Conservation (phyloP, 495 filamentous ascomycete genomes). For the Tricharina praecox region DNA sequence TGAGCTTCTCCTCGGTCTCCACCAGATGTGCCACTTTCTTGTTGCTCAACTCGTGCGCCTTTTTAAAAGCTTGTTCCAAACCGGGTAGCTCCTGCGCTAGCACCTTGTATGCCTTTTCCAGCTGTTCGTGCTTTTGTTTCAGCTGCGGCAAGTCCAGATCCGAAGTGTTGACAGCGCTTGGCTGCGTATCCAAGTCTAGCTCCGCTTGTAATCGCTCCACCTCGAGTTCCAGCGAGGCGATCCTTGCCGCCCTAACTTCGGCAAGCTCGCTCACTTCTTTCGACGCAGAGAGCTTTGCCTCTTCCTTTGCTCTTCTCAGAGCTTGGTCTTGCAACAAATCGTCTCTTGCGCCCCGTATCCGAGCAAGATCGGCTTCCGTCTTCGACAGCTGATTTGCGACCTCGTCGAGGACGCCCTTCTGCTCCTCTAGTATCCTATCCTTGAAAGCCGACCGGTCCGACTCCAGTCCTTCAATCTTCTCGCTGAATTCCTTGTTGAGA, state of each 20-base stretch:
- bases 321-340: slow-evolving; percentile 63
- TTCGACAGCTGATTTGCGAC: slow-evolving; percentile 62
- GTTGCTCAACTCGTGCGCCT: slow-evolving; percentile 60
- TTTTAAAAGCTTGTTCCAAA: slow-evolving; percentile 75
- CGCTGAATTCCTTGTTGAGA: slow-evolving; percentile 63
- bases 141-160: slow-evolving; percentile 48
- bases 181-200: slow-evolving; percentile 30
- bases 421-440: slow-evolving; percentile 60
- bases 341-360: slow-evolving; percentile 67
- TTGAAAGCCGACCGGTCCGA: slow-evolving; percentile 72
- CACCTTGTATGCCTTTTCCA: slow-evolving; percentile 63
- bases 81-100: slow-evolving; percentile 73
- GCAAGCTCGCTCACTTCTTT: slow-evolving; percentile 64
- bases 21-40: slow-evolving; percentile 67
- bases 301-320: slow-evolving; percentile 62
- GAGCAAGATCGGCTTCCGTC: slow-evolving; percentile 67
- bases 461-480: slow-evolving; percentile 69
- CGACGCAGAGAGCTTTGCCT: slow-evolving; percentile 50
- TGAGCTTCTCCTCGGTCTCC: slow-evolving; percentile 61
- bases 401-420: slow-evolving; percentile 49
- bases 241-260: slow-evolving; percentile 54
- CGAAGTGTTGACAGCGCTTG: slow-evolving; percentile 35
- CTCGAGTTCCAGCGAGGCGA: slow-evolving; percentile 65
- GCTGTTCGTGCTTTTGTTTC: slow-evolving; percentile 47
- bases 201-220: slow-evolving; percentile 46